Evolutionary conservation across 345 rosid species (phyloP).

Genomic region (Ricinus communis): DNA sequence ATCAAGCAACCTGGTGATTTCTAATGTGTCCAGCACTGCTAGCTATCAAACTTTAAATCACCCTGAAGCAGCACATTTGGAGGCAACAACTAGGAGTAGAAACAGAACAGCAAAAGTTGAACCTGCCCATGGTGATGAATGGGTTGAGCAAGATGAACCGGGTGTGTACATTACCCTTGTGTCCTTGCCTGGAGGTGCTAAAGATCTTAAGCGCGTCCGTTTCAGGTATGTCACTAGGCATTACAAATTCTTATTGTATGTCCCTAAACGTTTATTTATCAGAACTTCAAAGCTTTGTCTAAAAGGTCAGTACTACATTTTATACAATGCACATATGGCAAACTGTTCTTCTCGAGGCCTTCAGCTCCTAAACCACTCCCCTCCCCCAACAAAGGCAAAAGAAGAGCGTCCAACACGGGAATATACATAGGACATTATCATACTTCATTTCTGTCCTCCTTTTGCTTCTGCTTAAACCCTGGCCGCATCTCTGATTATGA

Average conservation of each 20-base stretch:
- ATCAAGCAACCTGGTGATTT: slow-evolving; percentile 10
- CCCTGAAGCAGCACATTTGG: slow-evolving; percentile 10
- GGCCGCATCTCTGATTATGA: too few species aligned
- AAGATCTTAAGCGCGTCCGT: slow-evolving; percentile 31
- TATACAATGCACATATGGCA: background rate
- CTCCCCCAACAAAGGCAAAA: background rate
- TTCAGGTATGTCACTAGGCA: slow-evolving; percentile 23
- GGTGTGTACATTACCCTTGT: slow-evolving; percentile 30
- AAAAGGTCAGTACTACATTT: background rate
- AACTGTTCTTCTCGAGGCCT: background rate
- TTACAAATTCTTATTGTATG: background rate
- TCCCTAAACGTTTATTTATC: background rate
- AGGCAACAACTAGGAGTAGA: slow-evolving; percentile 11
- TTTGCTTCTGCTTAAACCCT: too few species aligned
- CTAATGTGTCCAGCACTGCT: background rate
- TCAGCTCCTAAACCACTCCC: background rate
- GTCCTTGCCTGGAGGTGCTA: slow-evolving; percentile 28
- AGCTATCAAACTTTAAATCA: slow-evolving; percentile 8
- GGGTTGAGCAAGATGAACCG: slow-evolving; percentile 30
- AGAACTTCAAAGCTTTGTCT: background rate
- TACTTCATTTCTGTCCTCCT: too few species aligned
- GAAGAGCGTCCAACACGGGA: too few species aligned
- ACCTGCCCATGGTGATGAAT: slow-evolving; percentile 26
- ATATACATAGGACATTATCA: too few species aligned
- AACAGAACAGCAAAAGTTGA: slow-evolving; percentile 23